Percentiles rank a stretch among this genome's conserved stretches.
Evolutionary conservation across 2,329 filamentous ascomycete species (phyloP).

Genomic region (Amauroascus verrucosus): DNA sequence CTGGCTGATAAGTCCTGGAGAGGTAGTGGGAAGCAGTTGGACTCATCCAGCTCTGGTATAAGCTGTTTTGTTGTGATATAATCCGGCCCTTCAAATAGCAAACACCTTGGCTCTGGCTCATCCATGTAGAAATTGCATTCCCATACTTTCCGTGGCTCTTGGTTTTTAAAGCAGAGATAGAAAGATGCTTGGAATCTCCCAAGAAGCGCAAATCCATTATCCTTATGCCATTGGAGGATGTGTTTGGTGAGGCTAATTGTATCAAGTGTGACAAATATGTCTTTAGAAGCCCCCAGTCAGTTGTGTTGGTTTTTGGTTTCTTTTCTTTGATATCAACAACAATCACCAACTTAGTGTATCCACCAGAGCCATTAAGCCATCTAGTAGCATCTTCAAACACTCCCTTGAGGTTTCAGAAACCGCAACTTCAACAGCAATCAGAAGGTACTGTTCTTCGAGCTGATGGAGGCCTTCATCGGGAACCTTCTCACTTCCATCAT

Average conservation of each 20-base stretch:
- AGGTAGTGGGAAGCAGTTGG: conserved; percentile 6
- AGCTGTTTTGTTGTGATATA: conserved; percentile 8
- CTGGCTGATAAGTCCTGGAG: conserved; percentile 10
- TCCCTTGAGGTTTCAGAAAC: conserved; percentile 11
- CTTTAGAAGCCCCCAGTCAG: conserved; percentile 10
- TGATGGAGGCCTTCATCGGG: conserved; percentile 12
- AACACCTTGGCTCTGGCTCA: conserved; percentile 8
- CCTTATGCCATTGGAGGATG: conserved; percentile 12
- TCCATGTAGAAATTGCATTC: conserved; percentile 12
- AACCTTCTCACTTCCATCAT: conserved; percentile 12
- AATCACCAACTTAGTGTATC: conserved; percentile 12
- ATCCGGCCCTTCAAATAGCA: neutral
- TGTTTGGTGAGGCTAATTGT: conserved; percentile 7
- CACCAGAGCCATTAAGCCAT: conserved; percentile 11
- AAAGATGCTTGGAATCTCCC: conserved; percentile 11
- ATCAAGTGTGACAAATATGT: conserved; percentile 5
- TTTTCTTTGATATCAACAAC: conserved; percentile 11
- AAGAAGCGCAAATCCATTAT: conserved; percentile 8
- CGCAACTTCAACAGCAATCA: conserved; percentile 12
- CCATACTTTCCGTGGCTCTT: conserved; percentile 11
- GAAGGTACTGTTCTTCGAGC: conserved; percentile 9
- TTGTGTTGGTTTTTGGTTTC: neutral
- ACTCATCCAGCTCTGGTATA: conserved; percentile 10
- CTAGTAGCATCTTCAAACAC: conserved; percentile 13
- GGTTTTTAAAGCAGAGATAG: conserved; percentile 11